Conservation (phyloP, 768 basidiomycete species). For the Phaeotremella skinneri region DNA sequence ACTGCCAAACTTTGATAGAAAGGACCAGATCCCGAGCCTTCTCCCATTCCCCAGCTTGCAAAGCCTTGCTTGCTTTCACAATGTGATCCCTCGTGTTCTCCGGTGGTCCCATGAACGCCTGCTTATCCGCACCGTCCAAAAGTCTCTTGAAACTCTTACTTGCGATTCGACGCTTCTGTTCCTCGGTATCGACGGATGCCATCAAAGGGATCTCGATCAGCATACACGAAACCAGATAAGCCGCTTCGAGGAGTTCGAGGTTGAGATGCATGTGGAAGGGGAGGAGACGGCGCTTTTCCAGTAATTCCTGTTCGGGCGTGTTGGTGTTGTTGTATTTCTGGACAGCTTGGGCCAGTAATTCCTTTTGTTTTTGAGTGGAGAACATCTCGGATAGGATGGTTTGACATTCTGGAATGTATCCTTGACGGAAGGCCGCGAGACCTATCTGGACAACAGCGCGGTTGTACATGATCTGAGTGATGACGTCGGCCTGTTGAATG, state of each 20-base stretch:
- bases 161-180: constrained; percentile 84
- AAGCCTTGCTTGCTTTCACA: constrained; percentile 96
- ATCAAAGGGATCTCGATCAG: constrained; percentile 92
- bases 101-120: constrained; percentile 97
- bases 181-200: constrained; percentile 91
- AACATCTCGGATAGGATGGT: constrained; percentile 92
- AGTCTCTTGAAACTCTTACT: constrained; percentile 96
- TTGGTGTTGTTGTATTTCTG: constrained; percentile 74
- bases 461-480: constrained; percentile 97
- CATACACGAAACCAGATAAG: constrained; percentile 98
- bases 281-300: constrained; percentile 89
- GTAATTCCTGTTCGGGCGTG: constrained; percentile 92
- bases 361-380: constrained; percentile 92
- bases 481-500: constrained; percentile 91
- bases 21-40: constrained; percentile 88
- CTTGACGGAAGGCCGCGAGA: constrained; percentile 91
- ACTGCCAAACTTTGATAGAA: constrained; percentile 94
- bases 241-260: constrained; percentile 93
- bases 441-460: constrained; percentile 96
- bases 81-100: constrained; percentile 98
- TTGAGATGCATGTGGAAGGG: constrained; percentile 99
- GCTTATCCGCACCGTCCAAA: constrained; percentile 93
- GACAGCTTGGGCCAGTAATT: constrained; percentile 92
- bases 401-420: constrained; percentile 90
- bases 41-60: constrained; percentile 97